These are phyloP conservation scores for Phellopilus nigrolimitatus DNA, from an alignment of 1,284 basidiomycete species.

Conservation along the genomic window DNA sequence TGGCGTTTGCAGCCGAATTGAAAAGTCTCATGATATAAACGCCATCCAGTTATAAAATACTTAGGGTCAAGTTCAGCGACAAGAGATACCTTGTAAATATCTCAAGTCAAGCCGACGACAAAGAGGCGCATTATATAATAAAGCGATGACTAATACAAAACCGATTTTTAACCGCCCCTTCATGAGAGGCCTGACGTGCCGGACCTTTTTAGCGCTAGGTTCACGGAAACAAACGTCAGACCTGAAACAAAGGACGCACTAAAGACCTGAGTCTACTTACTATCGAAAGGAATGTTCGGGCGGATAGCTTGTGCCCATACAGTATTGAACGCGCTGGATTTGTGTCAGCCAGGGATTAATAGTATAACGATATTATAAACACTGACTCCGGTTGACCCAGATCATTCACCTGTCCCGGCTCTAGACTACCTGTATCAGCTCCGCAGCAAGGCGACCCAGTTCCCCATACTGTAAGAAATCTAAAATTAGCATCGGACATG, in stretches of 20 bases:
- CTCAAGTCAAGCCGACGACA: no score
- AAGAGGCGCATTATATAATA: no score
- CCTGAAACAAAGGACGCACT: background rate
- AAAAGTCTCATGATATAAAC: no score
- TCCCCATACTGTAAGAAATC: conserved; percentile 36
- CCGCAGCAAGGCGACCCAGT: conserved; percentile 40
- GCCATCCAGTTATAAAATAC: no score
- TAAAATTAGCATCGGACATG: background rate
- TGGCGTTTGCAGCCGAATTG: no score
- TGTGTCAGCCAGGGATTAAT: background rate
- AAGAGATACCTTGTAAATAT: no score
- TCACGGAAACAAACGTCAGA: background rate
- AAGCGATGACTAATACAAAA: background rate
- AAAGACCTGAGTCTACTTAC: conserved; percentile 25
- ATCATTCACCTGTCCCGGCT: conserved; percentile 35
- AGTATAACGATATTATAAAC: background rate
- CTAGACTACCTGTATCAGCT: conserved; percentile 39
- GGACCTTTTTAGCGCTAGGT: conserved; percentile 22
- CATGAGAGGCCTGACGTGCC: conserved; percentile 22
- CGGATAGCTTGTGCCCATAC: conserved; percentile 40
- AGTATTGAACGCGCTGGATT: conserved; percentile 36
- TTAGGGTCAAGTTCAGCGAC: no score
- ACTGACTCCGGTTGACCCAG: conserved; percentile 24
- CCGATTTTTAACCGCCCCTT: no score
- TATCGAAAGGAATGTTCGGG: conserved; percentile 35